Percentiles rank a stretch among this genome's conserved stretches.
phyloP scores from a whole-genome alignment of 768 basidiomycete genomes.

The Ephemerocybe angulata region DNA sequence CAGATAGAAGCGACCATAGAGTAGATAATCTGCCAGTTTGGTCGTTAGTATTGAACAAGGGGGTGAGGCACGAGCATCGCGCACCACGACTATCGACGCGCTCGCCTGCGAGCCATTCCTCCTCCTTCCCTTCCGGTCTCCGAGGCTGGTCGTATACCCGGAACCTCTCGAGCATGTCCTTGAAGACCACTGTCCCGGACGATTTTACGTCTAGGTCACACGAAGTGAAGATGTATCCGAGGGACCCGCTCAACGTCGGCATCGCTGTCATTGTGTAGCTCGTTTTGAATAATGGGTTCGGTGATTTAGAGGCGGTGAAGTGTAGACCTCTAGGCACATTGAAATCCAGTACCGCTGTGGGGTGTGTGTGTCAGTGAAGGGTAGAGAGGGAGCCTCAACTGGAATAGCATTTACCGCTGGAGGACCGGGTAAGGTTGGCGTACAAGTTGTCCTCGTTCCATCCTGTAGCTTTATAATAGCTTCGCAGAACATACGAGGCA shows the following conservation, averaged over 20 bases:
- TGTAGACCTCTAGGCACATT: slow-evolving; percentile 77
- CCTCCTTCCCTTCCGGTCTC: slow-evolving; percentile 70
- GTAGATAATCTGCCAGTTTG: slow-evolving; percentile 68
- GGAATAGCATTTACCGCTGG: slow-evolving; percentile 56
- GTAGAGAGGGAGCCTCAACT: not conserved
- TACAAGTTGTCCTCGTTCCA: slow-evolving; percentile 98
- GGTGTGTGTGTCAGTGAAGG: slow-evolving; percentile 5
- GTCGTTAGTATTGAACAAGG: slow-evolving; percentile 9
- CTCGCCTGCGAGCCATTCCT: slow-evolving; percentile 80
- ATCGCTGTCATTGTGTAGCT: slow-evolving; percentile 92
- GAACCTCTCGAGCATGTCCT: slow-evolving; percentile 88
- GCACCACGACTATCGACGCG: slow-evolving; percentile 73
- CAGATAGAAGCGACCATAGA: slow-evolving; percentile 89
- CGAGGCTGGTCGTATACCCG: slow-evolving; percentile 78
- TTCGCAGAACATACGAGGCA: slow-evolving; percentile 81
- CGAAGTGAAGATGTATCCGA: slow-evolving; percentile 92
- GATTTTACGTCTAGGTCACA: slow-evolving; percentile 71
- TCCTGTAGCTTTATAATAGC: slow-evolving; percentile 87
- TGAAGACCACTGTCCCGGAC: slow-evolving; percentile 73
- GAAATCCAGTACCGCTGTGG: slow-evolving; percentile 86
- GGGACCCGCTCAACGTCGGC: slow-evolving; percentile 87
- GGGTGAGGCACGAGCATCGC: slow-evolving; percentile 19
- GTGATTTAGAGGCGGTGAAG: slow-evolving; percentile 81
- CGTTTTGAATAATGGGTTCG: slow-evolving; percentile 84
- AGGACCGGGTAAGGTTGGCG: slow-evolving; percentile 84